phyloP scores from a whole-genome alignment of 2,329 filamentous ascomycete genomes.

The Colletotrichum sojae region DNA sequence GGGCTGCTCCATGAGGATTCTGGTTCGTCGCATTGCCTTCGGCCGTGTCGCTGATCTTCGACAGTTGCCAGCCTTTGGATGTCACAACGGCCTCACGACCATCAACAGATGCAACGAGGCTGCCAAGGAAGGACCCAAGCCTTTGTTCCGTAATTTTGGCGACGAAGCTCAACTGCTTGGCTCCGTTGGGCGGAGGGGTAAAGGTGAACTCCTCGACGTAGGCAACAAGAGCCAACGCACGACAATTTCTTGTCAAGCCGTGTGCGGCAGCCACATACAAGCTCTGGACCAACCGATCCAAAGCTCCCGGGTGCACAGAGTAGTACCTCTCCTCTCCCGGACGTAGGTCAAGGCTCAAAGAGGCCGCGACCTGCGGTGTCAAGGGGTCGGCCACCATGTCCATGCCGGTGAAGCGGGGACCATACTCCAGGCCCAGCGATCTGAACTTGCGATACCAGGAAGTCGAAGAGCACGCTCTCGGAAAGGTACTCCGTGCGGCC shows the following conservation, averaged over 20 bases:
- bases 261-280: conserved; percentile 11
- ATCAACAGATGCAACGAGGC: conserved; percentile 3
- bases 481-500: background rate
- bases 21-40: background rate
- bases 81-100: conserved; percentile 9
- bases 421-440: conserved; percentile 22
- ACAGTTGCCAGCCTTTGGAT: conserved; percentile 26
- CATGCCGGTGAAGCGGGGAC: conserved; percentile 28
- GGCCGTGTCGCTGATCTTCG: background rate
- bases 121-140: conserved; percentile 7
- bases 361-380: background rate
- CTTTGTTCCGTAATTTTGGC: conserved; percentile 12
- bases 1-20: conserved; percentile 10
- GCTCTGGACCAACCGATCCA: conserved; percentile 26
- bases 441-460: conserved; percentile 33
- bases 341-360: conserved; percentile 7
- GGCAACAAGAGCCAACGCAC: conserved; percentile 8
- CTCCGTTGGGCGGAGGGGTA: background rate
- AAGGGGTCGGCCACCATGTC: conserved; percentile 12
- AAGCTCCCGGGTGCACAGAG: conserved; percentile 12
- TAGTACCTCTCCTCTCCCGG: conserved; percentile 24
- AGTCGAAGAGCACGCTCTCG: conserved; percentile 11
- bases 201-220: conserved; percentile 31
- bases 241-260: conserved; percentile 16
- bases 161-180: background rate